phyloP scores from a whole-genome alignment of 202 grass and related monocot species.

The Dendrocalamus latiflorus region DNA sequence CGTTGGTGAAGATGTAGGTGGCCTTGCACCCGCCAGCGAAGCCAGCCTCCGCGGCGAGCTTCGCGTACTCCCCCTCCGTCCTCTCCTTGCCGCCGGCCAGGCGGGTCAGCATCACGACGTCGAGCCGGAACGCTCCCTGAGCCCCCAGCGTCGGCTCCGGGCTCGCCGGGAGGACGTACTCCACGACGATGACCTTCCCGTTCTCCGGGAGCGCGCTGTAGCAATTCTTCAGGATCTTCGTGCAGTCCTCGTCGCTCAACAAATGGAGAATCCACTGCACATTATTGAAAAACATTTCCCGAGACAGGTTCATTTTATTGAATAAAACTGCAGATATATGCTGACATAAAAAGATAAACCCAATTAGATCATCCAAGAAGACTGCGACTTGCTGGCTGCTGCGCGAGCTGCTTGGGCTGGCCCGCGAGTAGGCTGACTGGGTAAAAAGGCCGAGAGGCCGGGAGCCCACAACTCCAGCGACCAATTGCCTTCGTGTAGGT shows the following conservation, averaged over 20 bases:
- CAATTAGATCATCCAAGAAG: too few species aligned
- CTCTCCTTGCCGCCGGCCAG: slow-evolving; percentile 31
- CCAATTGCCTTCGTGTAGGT: too few species aligned
- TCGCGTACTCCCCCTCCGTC: slow-evolving; percentile 13
- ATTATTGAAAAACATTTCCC: too few species aligned
- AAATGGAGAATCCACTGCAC: slow-evolving; percentile 32
- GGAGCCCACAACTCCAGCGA: too few species aligned
- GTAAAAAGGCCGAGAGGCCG: too few species aligned
- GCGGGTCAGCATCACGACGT: slow-evolving; percentile 20
- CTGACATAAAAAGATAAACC: not conserved
- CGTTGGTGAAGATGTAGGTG: slow-evolving; percentile 7
- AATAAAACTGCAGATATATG: not conserved
- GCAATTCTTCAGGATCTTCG: slow-evolving; percentile 42
- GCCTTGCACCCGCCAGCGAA: slow-evolving; percentile 6
- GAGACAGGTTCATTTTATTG: not conserved
- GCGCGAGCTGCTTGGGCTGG: too few species aligned
- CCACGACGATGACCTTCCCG: slow-evolving; percentile 35
- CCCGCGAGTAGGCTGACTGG: too few species aligned
- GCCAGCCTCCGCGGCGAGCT: not conserved
- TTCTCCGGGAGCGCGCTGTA: not conserved
- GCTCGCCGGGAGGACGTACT: slow-evolving; percentile 13
- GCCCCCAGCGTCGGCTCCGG: not conserved
- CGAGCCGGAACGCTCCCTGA: not conserved
- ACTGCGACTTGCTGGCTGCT: too few species aligned
- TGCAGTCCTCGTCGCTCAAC: slow-evolving; percentile 20